Evolutionary conservation across 371 early-diverging fungal species (phyloP).

Genomic region (Rhizopus delemar): DNA sequence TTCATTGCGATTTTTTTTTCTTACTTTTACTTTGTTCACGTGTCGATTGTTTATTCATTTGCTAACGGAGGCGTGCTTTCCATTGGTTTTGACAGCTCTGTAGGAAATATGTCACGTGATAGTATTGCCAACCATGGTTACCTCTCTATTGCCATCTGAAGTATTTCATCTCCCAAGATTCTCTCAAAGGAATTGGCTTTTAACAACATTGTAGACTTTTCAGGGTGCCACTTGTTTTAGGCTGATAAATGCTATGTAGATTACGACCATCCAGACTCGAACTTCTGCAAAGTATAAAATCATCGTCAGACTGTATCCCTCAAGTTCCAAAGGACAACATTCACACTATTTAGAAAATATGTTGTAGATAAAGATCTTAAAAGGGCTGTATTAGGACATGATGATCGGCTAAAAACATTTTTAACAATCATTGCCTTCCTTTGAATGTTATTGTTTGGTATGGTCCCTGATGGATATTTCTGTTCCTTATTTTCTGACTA

Average conservation of each 20-base stretch:
- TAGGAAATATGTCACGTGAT: slow-evolving; percentile 61
- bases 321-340: slow-evolving; percentile 68
- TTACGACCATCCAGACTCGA: slow-evolving; percentile 81
- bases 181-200: slow-evolving; percentile 62
- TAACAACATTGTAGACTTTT: slow-evolving; percentile 72
- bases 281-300: slow-evolving; percentile 66
- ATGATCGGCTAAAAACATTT: slow-evolving; percentile 63
- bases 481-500: slow-evolving; percentile 98
- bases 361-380: slow-evolving; percentile 57
- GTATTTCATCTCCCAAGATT: slow-evolving; percentile 89
- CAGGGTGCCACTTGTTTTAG: slow-evolving; percentile 90
- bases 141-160: slow-evolving; percentile 91
- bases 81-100: slow-evolving; percentile 64
- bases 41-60: slow-evolving; percentile 60
- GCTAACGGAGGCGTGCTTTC: slow-evolving; percentile 66
- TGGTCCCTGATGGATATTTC: slow-evolving; percentile 99
- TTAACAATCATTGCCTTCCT: slow-evolving; percentile 64
- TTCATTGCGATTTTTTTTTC: background rate
- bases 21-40: slow-evolving; percentile 1
- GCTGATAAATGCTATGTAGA: slow-evolving; percentile 94
- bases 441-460: slow-evolving; percentile 96
- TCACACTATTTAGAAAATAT: slow-evolving; percentile 58
- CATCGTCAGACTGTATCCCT: slow-evolving; percentile 62
- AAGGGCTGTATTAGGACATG: slow-evolving; percentile 73
- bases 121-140: slow-evolving; percentile 65